Evolutionary conservation across 1,139 yeast species (phyloP), one percentile per base, ranked within the genome.

Genomic region (Candida frijolesensis): DNA sequence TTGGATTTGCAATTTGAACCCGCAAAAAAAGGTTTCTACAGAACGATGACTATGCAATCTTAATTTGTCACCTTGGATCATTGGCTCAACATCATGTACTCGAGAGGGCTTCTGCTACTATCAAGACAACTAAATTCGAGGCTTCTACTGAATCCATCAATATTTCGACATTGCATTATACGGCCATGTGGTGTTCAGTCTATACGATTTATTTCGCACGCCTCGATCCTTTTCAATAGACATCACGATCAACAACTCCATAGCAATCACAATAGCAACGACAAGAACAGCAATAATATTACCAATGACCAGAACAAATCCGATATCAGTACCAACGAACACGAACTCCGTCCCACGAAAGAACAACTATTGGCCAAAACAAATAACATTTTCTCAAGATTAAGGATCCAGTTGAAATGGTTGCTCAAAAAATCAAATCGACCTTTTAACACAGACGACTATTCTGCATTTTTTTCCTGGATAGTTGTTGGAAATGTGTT

Each of bases 401-500:
- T 85, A 32, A 71, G 72, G 50, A 80, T 87, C 30, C 75, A 89
- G 49, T 60, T 86, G 49, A 85, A 83, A 62, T 90, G 96, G 96
- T 65, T 84, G 2, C 67, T 91, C 52, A 86, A 76, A 50, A 62
- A 65, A 46, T 72, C 78, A 15, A 73, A 75, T 50, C 64, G 79
- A 19, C 97, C 97, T 1, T 87, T 88, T 68, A 90, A 87, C 61
- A 83, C 89, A 22, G 98, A 92, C 67, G 97, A 92, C 60, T 81
- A 90, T 52, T 82, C 92, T 37, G 98, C 98, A 3, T 76, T 94
- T 54, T 83, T 92, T 56, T 89, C 96, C 7, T 91, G 98, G 97
- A 71, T 94, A 30, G 80, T 94, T 39, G 85, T 94, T 61, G 95
- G 97, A 4, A 92, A 94, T 62, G 85, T 87, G 2, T 68, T 90